Evolutionary conservation across 2,329 filamentous ascomycete species (phyloP).

Genomic region (Aspergillus pseudoterreus): DNA sequence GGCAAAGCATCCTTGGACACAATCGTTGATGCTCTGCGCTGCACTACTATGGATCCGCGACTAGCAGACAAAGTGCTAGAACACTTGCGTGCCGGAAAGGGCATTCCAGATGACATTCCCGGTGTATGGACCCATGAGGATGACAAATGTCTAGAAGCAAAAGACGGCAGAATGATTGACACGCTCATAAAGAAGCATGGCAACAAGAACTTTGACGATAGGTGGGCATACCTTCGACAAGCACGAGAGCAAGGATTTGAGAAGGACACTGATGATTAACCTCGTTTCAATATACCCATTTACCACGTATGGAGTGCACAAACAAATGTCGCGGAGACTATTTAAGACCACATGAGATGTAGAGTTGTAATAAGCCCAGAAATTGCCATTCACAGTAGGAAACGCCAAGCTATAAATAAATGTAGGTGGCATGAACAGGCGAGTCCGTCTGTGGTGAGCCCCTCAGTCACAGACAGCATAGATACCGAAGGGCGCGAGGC

Average conservation of each 20-base stretch:
- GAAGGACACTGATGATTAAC: constrained; percentile 3
- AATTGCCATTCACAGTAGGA: neutral
- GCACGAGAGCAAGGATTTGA: constrained; percentile 20
- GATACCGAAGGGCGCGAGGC: neutral
- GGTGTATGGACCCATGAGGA: constrained; percentile 49
- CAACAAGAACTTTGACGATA: constrained; percentile 25
- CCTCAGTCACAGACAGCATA: neutral
- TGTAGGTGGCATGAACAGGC: neutral
- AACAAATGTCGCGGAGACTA: neutral
- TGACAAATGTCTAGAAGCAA: constrained; percentile 35
- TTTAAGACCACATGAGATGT: neutral
- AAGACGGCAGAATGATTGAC: constrained; percentile 30
- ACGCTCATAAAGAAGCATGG: constrained; percentile 45
- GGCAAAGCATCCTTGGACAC: constrained; percentile 27
- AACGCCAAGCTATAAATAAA: neutral
- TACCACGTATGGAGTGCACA: neutral
- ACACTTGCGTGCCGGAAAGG: constrained; percentile 25
- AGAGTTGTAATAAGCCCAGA: neutral
- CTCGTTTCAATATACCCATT: neutral
- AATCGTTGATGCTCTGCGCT: constrained; percentile 32
- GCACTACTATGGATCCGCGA: constrained; percentile 39
- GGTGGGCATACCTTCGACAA: constrained; percentile 36
- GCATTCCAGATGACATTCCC: constrained; percentile 37
- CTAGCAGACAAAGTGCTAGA: constrained; percentile 36
- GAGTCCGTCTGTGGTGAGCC: neutral